Base-by-base conservation (phyloP, 192 early-diverging fungal genomes). In the Phlyctochytrium arcticum region DNA sequence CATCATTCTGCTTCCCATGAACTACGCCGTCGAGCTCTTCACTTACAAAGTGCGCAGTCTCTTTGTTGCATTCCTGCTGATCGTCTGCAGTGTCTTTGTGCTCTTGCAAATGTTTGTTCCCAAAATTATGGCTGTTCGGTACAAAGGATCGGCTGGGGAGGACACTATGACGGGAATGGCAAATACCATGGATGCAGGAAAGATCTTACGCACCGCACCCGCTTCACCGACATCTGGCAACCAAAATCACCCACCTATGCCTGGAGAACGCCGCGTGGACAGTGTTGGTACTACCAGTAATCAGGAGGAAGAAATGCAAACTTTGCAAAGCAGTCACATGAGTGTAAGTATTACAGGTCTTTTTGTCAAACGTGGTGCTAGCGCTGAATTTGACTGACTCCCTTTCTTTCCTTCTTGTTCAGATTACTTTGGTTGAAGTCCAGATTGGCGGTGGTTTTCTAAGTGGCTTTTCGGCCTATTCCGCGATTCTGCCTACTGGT, bases 1-100 rank as follows among this genome's bases (percentile, higher is more conserved):
- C n/a, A n/a, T 58, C 35, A 58, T 58, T 36, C 37, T 58, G 32
- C 56, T 58, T 19, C 35, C 56, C 10, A 35, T 58, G 56, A 58
- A 58, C 35, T 58, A 58, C 35, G 56, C 56, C 17, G 37, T 58
- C 35, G 35, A 35, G 9, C 37, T 58, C 17, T 58, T 58, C 34
- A 33, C 35, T 7, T 58, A 33, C 36, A 17, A 58, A 3, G 56
- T 58, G n/a, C 56, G 56, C 35, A 58, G 56, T 33, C 19, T 58
- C 19, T 58, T 58, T 36, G 56, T 58, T 31, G 33, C 35, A 21
- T 58, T 58, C 56, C 37, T 58, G 33, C 35, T 58, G 19, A 58
- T 58, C 17, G 32, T 58, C 21, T 23, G 56, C 56, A 6, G 29
- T 23, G 30, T 31, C 56, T 58, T 58, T 23, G 56, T 58, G 19